Evolutionary conservation across 306 rosid species (phyloP).

Genomic region (Inga leiocalycina): DNA sequence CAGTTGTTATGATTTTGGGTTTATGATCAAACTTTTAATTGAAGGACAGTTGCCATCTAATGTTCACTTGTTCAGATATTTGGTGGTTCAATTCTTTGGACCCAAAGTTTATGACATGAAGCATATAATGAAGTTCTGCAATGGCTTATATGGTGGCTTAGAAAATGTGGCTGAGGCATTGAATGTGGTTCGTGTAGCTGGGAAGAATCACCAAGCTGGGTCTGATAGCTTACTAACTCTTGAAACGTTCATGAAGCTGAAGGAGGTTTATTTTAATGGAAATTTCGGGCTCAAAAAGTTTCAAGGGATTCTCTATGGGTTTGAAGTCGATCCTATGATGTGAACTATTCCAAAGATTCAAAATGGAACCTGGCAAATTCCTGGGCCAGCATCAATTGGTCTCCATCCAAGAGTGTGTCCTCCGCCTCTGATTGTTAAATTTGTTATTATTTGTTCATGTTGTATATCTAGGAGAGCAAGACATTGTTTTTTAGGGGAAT

Average conservation of each 20-base stretch:
- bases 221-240: slow-evolving; percentile 26
- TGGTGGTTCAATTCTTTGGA: slow-evolving; percentile 10
- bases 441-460: not conserved
- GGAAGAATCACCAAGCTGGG: slow-evolving; percentile 25
- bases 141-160: slow-evolving; percentile 26
- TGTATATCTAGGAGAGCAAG: not conserved
- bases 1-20: slow-evolving; percentile 22
- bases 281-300: not conserved
- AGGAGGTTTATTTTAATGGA: slow-evolving; percentile 2
- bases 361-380: not conserved
- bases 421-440: not conserved
- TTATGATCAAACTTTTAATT: not conserved
- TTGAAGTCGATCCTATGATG: not conserved
- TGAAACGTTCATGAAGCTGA: slow-evolving; percentile 13
- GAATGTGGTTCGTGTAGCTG: not conserved
- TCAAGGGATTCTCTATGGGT: not conserved
- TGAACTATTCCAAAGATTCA: not conserved
- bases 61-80: not conserved
- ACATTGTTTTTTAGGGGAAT: not conserved
- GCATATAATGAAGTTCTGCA: slow-evolving; percentile 16
- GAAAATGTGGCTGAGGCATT: not conserved
- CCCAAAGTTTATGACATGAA: slow-evolving; percentile 10
- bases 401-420: not conserved
- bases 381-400: not conserved
- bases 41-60: not conserved